Base-by-base conservation (phyloP, 2,329 filamentous ascomycete genomes). In the Ophiostoma tasmaniense region DNA sequence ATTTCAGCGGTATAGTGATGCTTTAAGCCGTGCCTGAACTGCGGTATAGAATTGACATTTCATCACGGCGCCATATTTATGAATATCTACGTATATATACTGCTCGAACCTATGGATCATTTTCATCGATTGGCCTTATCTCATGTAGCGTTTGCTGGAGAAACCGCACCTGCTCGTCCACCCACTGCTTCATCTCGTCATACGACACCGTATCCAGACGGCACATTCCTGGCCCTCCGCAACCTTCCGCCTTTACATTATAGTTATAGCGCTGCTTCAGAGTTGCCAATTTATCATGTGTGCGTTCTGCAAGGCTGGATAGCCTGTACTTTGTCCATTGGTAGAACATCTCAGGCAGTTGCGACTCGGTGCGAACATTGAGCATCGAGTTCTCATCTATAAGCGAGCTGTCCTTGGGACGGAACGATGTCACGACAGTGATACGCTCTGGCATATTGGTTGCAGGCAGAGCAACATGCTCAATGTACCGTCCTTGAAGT, bases 311-410 rank as follows among this genome's bases (percentile, higher is more conserved):
- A 33, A 64, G 20, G 33, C 20, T 64, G 33, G 7, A 20, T 8
- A 64, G 61, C 6, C 61, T 33, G n/a, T 64, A 64, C 61, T 64
- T 35, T 22, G 61, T 64, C 61, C 61, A 64, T 30, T 64, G 61
- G 20, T 64, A 64, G 30, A 37, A 64, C 61, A 64, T 64, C 39
- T 64, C 61, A 11, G 61, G 37, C 17, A 64, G 61, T 8, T 64
- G 61, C 17, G 61, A 64, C 61, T 64, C 61, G 17, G 61, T 64
- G 61, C 61, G 61, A 7, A 64, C 61, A 22, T 64, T 64, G 33
- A 64, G 61, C 61, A 64, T 33, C 6, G 61, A 64, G 61, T 64
- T 64, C 20, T 64, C 61, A 20, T 64, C 61, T 2, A 2, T 33
- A 1, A 64, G 33, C 20, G 30, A n/a, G 30, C 8, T 2, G 8